Percentiles rank a stretch among this genome's conserved stretches.
phyloP scores from a whole-genome alignment of 2,329 filamentous ascomycete genomes.

The Teratosphaeriaceae sp. region DNA sequence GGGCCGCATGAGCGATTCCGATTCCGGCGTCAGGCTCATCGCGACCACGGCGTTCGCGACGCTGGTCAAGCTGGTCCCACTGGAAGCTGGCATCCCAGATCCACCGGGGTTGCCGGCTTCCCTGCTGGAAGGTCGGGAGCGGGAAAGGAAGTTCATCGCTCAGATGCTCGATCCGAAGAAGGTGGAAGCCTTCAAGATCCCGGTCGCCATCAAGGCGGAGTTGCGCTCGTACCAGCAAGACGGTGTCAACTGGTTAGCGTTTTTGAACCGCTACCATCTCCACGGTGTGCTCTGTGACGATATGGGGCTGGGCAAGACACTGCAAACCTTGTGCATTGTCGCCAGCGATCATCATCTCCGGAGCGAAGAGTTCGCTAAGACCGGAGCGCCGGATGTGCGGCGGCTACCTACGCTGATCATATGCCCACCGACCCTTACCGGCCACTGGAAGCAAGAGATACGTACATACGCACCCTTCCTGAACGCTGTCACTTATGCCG shows the following conservation, averaged over 20 bases:
- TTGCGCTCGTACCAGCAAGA: constrained; percentile 97
- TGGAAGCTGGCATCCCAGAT: constrained; percentile 95
- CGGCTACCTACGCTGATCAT: constrained; percentile 87
- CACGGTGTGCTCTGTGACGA: constrained; percentile 98
- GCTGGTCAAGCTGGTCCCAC: constrained; percentile 89
- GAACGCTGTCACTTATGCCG: constrained; percentile 82
- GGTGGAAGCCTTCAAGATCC: constrained; percentile 87
- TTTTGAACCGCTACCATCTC: constrained; percentile 95
- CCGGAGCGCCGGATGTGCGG: constrained; percentile 68
- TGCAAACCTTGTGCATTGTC: constrained; percentile 96
- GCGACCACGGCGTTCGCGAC: constrained; percentile 97
- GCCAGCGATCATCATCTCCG: constrained; percentile 94
- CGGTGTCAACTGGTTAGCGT: constrained; percentile 96
- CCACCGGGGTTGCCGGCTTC: constrained; percentile 87
- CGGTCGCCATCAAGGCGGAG: constrained; percentile 94
- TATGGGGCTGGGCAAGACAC: constrained; percentile 96
- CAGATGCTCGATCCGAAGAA: constrained; percentile 97
- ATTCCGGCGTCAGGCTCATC: constrained; percentile 88
- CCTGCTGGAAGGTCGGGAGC: constrained; percentile 80
- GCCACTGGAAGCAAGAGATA: constrained; percentile 98
- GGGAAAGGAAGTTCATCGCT: constrained; percentile 91
- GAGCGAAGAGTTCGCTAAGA: constrained; percentile 82
- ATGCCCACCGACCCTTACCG: constrained; percentile 90
- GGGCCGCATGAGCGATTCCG: constrained; percentile 96
- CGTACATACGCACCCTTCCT: constrained; percentile 94